Conservation (phyloP, 306 rosid species). For the Prunus kanzakura region DNA sequence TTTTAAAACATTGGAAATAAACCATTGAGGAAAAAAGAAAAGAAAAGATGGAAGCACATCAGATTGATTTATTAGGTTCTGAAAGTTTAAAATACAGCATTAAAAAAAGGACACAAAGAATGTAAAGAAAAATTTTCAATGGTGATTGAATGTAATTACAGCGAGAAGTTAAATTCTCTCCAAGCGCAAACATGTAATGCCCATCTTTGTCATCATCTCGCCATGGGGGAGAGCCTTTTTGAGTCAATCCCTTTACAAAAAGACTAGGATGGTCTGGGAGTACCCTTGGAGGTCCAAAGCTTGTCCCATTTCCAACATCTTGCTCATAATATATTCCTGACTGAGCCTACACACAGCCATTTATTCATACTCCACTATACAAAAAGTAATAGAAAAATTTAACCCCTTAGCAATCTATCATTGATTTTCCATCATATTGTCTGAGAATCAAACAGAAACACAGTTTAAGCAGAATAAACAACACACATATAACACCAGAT, state of each 20-base stretch:
- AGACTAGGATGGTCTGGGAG: constrained; percentile 41
- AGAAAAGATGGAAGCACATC: constrained; percentile 2
- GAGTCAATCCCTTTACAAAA: constrained; percentile 66
- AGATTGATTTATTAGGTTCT: not conserved
- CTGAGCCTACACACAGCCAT: constrained; percentile 60
- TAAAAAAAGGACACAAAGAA: not conserved
- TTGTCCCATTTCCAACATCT: constrained; percentile 47
- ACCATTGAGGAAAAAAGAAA: not conserved
- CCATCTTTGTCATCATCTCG: constrained; percentile 91
- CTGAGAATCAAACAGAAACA: constrained; percentile 20
- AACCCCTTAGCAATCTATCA: constrained; percentile 15
- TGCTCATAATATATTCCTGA: constrained; percentile 46
- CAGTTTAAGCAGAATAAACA: constrained; percentile 5
- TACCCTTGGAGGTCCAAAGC: constrained; percentile 44
- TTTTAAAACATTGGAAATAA: not conserved
- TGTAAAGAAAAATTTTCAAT: constrained; percentile 31
- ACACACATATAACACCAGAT: constrained; percentile 2
- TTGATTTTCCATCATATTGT: not conserved
- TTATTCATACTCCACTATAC: constrained; percentile 38
- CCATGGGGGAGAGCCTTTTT: constrained; percentile 78
- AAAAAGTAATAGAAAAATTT: constrained; percentile 22
- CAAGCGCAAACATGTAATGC: constrained; percentile 82
- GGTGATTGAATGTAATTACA: constrained; percentile 72
- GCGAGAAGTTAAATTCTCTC: constrained; percentile 89
- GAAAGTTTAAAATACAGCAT: not conserved